Base-by-base conservation (phyloP, 2,329 filamentous ascomycete species). In the Elsinoe ampelina region DNA sequence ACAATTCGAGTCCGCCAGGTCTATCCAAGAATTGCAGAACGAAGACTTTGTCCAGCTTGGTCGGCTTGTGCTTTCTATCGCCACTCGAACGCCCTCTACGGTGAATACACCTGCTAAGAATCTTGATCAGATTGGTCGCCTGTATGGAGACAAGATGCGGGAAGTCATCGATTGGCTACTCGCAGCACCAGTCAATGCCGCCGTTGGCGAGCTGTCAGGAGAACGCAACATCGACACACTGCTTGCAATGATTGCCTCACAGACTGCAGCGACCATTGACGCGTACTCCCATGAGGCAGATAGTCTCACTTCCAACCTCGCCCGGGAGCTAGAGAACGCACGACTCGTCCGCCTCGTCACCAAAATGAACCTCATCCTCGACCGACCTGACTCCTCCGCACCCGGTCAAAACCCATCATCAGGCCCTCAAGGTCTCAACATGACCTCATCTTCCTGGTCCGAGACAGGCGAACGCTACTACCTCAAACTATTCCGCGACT, bases 401-500 rank as follows among this genome's bases (percentile, higher is more conserved):
- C 55, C 54, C 26, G 83, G 84, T 39, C 86, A 91, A 60, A 75
- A 79, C 63, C 65, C 45, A 63, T 61, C 58, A 63, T 58, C 38
- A 63, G 66, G 1, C 55, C 68, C 50, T 38, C 30, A 22, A 6
- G 38, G 45, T 10, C 60, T 66, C 10, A 68, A 68, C 54, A 64
- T 69, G 56, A 63, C 66, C 17, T 66, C 66, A 5, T 59, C 63
- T 12, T 61, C 67, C 2, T 98, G 93, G 92, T 88, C 89, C 3
- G 92, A 97, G 70, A 93, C 87, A 48, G 92, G 92, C 22, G 89
- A 95, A 65, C 83, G 91, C 26, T 97, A 95, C 69, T 87, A 89
- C 68, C 77, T 98, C 61, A 96, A 95, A 72, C 80, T 98, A 7
- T 97, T 97, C 76, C 83, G 93, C 51, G 93, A 98, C 72, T 97